Evolutionary conservation across 257 asterid genomes (phyloP).

Genomic region (Lithospermum erythrorhizon): DNA sequence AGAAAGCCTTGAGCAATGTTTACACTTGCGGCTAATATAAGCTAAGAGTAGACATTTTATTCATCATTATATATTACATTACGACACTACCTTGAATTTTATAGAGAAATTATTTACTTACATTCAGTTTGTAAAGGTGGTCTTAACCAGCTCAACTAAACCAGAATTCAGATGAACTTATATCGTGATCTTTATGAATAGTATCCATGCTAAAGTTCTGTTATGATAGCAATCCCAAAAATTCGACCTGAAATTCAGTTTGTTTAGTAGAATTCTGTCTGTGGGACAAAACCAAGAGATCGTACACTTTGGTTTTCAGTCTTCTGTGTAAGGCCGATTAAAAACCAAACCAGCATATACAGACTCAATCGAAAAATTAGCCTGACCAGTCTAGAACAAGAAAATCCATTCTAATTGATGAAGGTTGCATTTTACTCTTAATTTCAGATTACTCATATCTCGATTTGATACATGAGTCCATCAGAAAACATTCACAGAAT

Average conservation of each 20-base stretch:
- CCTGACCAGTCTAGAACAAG: background rate
- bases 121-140: background rate
- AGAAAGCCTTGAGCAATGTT: too few relatives aligned
- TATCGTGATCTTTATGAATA: background rate
- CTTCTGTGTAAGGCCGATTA: background rate
- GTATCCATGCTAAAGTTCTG: too few relatives aligned
- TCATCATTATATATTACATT: too few relatives aligned
- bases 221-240: too few relatives aligned
- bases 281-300: too few relatives aligned
- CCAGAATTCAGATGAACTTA: background rate
- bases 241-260: too few relatives aligned
- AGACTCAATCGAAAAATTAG: background rate
- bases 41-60: background rate
- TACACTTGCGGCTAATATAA: too few relatives aligned
- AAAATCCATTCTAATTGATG: background rate
- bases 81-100: background rate
- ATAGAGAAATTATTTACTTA: background rate
- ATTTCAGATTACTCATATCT: background rate
- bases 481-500: too few relatives aligned
- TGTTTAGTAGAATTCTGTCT: too few relatives aligned
- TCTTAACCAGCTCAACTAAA: background rate
- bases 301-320: background rate
- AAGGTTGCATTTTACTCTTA: too few relatives aligned
- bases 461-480: background rate
- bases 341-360: background rate